Percentiles rank a stretch among this genome's conserved stretches.
Conservation (phyloP, 2,329 filamentous ascomycete genomes). For the Ophiosphaerella herpotricha region DNA sequence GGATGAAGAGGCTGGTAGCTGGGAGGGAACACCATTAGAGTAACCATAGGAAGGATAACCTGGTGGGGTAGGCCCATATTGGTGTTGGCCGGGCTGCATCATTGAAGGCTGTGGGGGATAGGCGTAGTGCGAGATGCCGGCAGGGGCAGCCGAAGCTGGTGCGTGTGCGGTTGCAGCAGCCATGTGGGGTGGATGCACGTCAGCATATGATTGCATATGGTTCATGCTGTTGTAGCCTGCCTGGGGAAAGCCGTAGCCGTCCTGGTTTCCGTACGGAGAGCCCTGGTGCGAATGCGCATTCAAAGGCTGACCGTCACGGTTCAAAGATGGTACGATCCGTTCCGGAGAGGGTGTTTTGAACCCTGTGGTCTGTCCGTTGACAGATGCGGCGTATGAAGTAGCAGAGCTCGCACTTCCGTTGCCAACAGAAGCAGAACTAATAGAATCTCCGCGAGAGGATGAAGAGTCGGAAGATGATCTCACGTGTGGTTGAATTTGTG, state of each 20-base stretch:
- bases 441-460: conserved; percentile 76
- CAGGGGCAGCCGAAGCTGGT: conserved; percentile 76
- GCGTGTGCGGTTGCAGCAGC: conserved; percentile 75
- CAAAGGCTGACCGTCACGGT: conserved; percentile 41
- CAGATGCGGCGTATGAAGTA: conserved; percentile 61
- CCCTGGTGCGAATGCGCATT: conserved; percentile 46
- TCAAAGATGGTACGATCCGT: conserved; percentile 56
- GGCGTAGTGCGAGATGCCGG: conserved; percentile 75
- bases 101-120: conserved; percentile 71
- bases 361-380: conserved; percentile 58
- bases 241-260: conserved; percentile 43
- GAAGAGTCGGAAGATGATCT: conserved; percentile 71
- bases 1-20: conserved; percentile 70
- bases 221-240: conserved; percentile 71
- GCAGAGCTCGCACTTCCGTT: conserved; percentile 59
- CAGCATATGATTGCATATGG: conserved; percentile 79
- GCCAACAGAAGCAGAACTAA: conserved; percentile 62
- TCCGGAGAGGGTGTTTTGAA: conserved; percentile 80
- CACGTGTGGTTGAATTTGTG: conserved; percentile 67
- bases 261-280: conserved; percentile 47
- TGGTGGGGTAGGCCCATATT: conserved; percentile 64
- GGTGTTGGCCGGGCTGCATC: conserved; percentile 69
- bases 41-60: conserved; percentile 75
- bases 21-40: conserved; percentile 74
- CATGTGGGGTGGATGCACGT: conserved; percentile 78